phyloP scores from a whole-genome alignment of 2,329 filamentous ascomycete species.

The Escovopsis weberi region DNA sequence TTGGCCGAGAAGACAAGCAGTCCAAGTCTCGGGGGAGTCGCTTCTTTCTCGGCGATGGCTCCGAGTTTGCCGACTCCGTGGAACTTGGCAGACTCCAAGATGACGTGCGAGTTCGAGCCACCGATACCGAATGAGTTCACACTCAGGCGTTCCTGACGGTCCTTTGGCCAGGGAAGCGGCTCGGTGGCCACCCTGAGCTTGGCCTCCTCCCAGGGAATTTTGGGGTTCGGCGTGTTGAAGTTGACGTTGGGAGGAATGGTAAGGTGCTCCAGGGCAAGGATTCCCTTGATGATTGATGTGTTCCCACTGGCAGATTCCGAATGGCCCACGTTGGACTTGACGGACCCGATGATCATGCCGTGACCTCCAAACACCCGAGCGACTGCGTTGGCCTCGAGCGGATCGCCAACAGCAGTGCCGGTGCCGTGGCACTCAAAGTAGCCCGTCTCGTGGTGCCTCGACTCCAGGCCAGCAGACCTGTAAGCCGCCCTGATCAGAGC shows the following conservation, averaged over 20 bases:
- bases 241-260: constrained; percentile 17
- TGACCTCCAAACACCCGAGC: constrained; percentile 1
- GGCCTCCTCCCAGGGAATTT: background rate
- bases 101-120: constrained; percentile 13
- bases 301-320: constrained; percentile 16
- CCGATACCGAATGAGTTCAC: constrained; percentile 16
- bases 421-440: constrained; percentile 27
- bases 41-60: background rate
- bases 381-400: constrained; percentile 18
- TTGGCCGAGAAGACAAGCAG: constrained; percentile 8
- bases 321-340: constrained; percentile 21
- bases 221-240: constrained; percentile 10
- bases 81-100: constrained; percentile 8
- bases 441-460: constrained; percentile 9
- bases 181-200: background rate
- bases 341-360: constrained; percentile 15
- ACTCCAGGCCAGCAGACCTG: constrained; percentile 10
- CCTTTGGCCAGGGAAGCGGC: constrained; percentile 4
- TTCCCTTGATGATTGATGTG: constrained; percentile 16
- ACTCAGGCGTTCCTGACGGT: constrained; percentile 5
- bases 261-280: constrained; percentile 11
- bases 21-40: background rate
- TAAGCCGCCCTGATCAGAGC: constrained; percentile 17
- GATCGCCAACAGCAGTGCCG: constrained; percentile 24
- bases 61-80: background rate